A percentile compares a stretch with the other conserved stretches of the same genome.
phyloP scores from a whole-genome alignment of 306 rosid species.

The Ormosia emarginata region DNA sequence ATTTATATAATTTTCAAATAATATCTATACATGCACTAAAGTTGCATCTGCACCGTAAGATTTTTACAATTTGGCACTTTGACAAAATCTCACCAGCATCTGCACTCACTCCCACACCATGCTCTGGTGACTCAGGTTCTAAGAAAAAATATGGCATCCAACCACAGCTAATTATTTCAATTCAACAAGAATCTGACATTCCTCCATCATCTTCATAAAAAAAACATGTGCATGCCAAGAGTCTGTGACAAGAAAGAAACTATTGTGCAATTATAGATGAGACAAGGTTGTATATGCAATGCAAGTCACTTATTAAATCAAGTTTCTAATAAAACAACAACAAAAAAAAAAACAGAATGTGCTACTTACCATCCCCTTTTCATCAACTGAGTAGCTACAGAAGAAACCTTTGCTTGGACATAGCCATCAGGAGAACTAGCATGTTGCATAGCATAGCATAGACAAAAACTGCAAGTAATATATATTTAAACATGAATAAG shows the following conservation, averaged over 20 bases:
- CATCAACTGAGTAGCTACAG: conserved; percentile 91
- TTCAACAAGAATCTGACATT: background rate
- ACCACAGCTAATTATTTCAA: background rate
- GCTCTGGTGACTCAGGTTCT: background rate
- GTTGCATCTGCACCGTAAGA: background rate
- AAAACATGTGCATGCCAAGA: background rate
- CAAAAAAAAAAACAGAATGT: background rate
- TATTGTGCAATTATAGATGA: background rate
- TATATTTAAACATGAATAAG: conserved; percentile 25
- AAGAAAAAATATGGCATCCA: background rate
- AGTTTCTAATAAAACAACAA: background rate
- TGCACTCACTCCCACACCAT: background rate
- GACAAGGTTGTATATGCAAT: conserved; percentile 11
- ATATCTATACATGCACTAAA: background rate
- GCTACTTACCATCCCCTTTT: conserved; percentile 91
- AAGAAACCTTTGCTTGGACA: conserved; percentile 87
- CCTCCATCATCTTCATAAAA: background rate
- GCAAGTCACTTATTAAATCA: background rate
- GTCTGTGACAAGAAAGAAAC: background rate
- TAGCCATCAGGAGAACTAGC: conserved; percentile 74
- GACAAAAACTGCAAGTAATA: conserved; percentile 77
- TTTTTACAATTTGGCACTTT: background rate
- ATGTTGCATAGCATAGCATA: conserved; percentile 75
- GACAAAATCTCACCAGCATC: background rate
- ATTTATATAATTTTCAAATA: background rate